Conservation (phyloP, 495 filamentous ascomycete species). For the Talaromyces nanjingensis region DNA sequence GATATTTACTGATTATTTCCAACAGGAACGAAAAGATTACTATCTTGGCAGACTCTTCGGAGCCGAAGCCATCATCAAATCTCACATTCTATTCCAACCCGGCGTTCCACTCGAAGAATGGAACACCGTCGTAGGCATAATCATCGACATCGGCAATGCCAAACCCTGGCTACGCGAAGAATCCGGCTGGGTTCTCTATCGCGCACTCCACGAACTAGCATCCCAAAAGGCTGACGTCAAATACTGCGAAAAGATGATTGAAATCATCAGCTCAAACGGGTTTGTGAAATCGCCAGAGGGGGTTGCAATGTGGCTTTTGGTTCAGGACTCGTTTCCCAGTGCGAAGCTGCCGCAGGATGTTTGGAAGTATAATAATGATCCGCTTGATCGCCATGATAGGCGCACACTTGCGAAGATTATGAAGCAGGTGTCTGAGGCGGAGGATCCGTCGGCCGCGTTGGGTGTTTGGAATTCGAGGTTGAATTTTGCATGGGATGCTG, state of each 20-base stretch:
- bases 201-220: slow-evolving; percentile 37
- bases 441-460: slow-evolving; percentile 37
- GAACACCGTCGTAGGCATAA: slow-evolving; percentile 47
- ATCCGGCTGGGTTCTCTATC: slow-evolving; percentile 65
- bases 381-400: slow-evolving; percentile 58
- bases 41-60: slow-evolving; percentile 82
- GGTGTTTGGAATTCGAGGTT: slow-evolving; percentile 74
- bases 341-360: slow-evolving; percentile 57
- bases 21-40: slow-evolving; percentile 76
- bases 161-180: slow-evolving; percentile 88
- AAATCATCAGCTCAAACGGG: slow-evolving; percentile 52
- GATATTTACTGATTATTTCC: slow-evolving; percentile 7
- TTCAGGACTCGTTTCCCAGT: slow-evolving; percentile 54
- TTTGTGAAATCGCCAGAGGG: slow-evolving; percentile 76
- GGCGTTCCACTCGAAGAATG: slow-evolving; percentile 44
- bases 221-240: slow-evolving; percentile 28
- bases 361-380: slow-evolving; percentile 66
- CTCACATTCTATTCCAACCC: slow-evolving; percentile 59
- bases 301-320: slow-evolving; percentile 76
- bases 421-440: slow-evolving; percentile 61
- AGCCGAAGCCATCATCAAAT: slow-evolving; percentile 74
- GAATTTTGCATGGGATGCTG: slow-evolving; percentile 81
- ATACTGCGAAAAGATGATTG: slow-evolving; percentile 54
- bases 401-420: slow-evolving; percentile 62
- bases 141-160: slow-evolving; percentile 49